Evolutionary conservation across 148 eudicot genomes (phyloP).

Genomic region (Linanthus parryae): DNA sequence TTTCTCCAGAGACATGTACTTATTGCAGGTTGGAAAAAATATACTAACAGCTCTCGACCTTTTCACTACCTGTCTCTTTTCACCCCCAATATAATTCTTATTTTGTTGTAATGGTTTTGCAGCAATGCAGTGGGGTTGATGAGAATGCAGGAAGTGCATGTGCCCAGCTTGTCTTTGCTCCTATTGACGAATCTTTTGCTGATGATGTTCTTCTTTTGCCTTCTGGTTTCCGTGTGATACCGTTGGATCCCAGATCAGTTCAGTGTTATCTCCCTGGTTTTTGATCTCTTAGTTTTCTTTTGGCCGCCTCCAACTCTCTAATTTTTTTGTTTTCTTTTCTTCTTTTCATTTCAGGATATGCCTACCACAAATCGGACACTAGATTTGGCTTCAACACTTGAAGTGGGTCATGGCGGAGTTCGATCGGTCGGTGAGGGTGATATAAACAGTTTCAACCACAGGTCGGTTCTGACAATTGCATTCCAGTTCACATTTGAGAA

Average conservation of each 20-base stretch:
- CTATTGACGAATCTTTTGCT: slow-evolving; percentile 56
- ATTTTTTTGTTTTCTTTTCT: not conserved
- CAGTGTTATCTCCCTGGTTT: slow-evolving; percentile 9
- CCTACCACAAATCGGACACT: slow-evolving; percentile 34
- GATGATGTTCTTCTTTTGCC: slow-evolving; percentile 59
- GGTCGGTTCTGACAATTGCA: slow-evolving; percentile 54
- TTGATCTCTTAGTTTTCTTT: not conserved
- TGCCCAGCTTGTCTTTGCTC: slow-evolving; percentile 62
- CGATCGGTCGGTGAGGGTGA: slow-evolving; percentile 28
- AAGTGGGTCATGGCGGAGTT: slow-evolving; percentile 29
- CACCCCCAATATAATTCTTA: too few species aligned
- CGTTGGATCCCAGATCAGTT: slow-evolving; percentile 58
- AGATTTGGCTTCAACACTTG: slow-evolving; percentile 51
- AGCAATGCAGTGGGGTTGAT: slow-evolving; percentile 57
- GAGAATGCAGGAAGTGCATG: slow-evolving; percentile 44
- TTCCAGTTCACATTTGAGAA: slow-evolving; percentile 58
- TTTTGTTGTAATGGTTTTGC: too few species aligned
- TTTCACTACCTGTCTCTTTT: too few species aligned
- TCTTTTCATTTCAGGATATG: slow-evolving; percentile 22
- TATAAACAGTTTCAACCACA: slow-evolving; percentile 21
- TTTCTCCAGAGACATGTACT: slow-evolving; percentile 41
- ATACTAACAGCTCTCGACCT: too few species aligned
- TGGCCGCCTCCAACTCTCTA: not conserved
- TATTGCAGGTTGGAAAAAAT: slow-evolving; percentile 35
- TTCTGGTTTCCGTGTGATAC: slow-evolving; percentile 59